Conservation (phyloP, 2,329 filamentous ascomycete species). For the Rutstroemia sp. region DNA sequence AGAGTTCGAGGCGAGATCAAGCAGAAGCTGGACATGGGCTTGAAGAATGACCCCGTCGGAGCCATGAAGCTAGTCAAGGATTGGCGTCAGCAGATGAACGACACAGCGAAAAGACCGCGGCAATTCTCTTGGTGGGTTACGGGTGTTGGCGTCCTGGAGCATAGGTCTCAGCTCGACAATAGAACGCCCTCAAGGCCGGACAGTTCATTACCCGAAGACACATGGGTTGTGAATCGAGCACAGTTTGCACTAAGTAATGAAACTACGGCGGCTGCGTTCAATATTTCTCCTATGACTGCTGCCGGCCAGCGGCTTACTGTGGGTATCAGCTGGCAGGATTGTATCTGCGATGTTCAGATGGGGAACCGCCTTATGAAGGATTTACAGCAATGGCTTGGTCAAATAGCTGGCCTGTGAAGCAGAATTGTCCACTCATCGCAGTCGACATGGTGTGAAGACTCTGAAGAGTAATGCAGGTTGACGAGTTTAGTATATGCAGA, state of each 20-base stretch:
- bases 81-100: not conserved
- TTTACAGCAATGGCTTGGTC: not conserved
- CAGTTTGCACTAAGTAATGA: not conserved
- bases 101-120: not conserved
- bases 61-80: not conserved
- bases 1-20: not conserved
- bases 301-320: not conserved
- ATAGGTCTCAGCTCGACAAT: too few relatives aligned
- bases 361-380: not conserved
- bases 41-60: not conserved
- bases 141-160: not conserved
- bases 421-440: too few relatives aligned
- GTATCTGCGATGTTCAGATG: not conserved
- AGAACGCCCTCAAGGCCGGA: not conserved
- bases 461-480: too few relatives aligned
- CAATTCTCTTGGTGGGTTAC: not conserved
- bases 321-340: not conserved
- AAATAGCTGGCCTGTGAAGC: not conserved
- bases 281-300: not conserved
- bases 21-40: not conserved
- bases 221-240: not conserved
- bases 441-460: too few relatives aligned
- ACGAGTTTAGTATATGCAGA: too few relatives aligned
- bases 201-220: not conserved
- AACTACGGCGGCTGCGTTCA: not conserved